A percentile compares a stretch with the other conserved stretches of the same genome.
phyloP scores from a whole-genome alignment of 169 alveolate genomes.

The Plasmodium falciparum region DNA sequence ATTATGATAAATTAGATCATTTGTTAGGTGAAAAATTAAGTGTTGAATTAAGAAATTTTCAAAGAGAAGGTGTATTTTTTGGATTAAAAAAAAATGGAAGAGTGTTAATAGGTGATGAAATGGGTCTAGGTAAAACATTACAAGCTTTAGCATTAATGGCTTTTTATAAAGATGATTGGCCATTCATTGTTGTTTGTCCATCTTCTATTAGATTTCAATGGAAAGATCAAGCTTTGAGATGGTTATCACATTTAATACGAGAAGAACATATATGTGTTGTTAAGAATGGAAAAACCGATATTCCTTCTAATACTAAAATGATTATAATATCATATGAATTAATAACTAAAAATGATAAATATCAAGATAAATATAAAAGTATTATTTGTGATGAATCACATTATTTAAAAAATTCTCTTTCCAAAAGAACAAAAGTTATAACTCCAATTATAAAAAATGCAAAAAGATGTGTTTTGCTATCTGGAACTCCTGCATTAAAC shows the following conservation, averaged over 20 bases:
- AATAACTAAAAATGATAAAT: conserved; percentile 81
- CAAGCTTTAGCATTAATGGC: conserved; percentile 96
- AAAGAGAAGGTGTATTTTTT: conserved; percentile 95
- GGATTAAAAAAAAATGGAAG: conserved; percentile 95
- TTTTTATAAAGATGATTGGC: conserved; percentile 95
- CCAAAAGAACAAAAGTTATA: conserved; percentile 92
- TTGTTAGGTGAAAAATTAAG: conserved; percentile 82
- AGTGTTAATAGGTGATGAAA: conserved; percentile 96
- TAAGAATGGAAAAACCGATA: conserved; percentile 79
- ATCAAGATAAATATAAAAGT: conserved; percentile 72
- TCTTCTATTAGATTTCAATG: conserved; percentile 94
- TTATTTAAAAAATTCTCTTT: conserved; percentile 92
- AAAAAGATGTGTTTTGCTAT: conserved; percentile 90
- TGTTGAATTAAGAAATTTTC: conserved; percentile 89
- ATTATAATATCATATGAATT: conserved; percentile 89
- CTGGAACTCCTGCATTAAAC: conserved; percentile 97
- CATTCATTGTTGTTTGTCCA: conserved; percentile 96
- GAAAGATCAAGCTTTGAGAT: conserved; percentile 93
- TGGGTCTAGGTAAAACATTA: conserved; percentile 99
- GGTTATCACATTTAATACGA: conserved; percentile 91
- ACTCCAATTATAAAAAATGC: conserved; percentile 94
- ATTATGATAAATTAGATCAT: conserved; percentile 60
- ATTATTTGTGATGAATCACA: conserved; percentile 98
- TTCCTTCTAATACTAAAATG: conserved; percentile 49
- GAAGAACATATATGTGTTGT: conserved; percentile 81